A percentile compares a stretch with the other conserved stretches of the same genome.
Evolutionary conservation across 2,329 filamentous ascomycete species (phyloP).

Genomic region (Aureobasidium sp.): DNA sequence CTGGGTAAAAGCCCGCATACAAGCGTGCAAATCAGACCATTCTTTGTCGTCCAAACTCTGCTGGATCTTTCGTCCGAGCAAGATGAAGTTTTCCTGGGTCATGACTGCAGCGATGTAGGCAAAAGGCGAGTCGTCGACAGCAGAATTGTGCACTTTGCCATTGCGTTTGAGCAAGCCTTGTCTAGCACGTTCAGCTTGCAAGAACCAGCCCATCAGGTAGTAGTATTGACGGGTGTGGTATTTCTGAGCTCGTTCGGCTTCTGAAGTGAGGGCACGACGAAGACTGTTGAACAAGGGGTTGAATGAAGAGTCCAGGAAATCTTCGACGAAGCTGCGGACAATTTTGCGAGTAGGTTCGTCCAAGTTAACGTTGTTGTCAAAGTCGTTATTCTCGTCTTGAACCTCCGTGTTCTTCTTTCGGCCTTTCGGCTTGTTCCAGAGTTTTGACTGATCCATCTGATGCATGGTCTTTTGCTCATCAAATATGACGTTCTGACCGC

Average conservation of each 20-base stretch:
- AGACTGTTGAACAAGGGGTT: constrained; percentile 79
- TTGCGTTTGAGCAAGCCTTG: constrained; percentile 42
- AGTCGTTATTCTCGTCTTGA: constrained; percentile 55
- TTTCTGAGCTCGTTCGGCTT: constrained; percentile 70
- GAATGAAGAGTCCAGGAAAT: constrained; percentile 91
- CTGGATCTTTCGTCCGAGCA: constrained; percentile 76
- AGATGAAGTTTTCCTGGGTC: constrained; percentile 91
- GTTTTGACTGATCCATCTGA: constrained; percentile 87
- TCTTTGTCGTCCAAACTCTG: constrained; percentile 70
- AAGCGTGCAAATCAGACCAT: constrained; percentile 78
- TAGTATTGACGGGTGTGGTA: constrained; percentile 81
- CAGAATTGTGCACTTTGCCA: constrained; percentile 20
- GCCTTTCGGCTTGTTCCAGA: constrained; percentile 73
- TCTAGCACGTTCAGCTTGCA: constrained; percentile 65
- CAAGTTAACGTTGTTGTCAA: constrained; percentile 64
- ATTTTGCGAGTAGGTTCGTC: constrained; percentile 66
- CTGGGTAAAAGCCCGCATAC: constrained; percentile 91
- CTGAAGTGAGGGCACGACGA: constrained; percentile 81
- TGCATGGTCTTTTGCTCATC: constrained; percentile 64
- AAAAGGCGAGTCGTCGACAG: constrained; percentile 62
- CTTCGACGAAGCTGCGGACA: constrained; percentile 74
- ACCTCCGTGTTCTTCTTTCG: constrained; percentile 34
- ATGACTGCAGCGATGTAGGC: constrained; percentile 81
- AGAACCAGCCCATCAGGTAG: constrained; percentile 86
- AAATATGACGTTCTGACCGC: constrained; percentile 76